These are phyloP conservation scores for Pinus taeda DNA, from an alignment of 75 land plant species.

Conservation along the genomic window DNA sequence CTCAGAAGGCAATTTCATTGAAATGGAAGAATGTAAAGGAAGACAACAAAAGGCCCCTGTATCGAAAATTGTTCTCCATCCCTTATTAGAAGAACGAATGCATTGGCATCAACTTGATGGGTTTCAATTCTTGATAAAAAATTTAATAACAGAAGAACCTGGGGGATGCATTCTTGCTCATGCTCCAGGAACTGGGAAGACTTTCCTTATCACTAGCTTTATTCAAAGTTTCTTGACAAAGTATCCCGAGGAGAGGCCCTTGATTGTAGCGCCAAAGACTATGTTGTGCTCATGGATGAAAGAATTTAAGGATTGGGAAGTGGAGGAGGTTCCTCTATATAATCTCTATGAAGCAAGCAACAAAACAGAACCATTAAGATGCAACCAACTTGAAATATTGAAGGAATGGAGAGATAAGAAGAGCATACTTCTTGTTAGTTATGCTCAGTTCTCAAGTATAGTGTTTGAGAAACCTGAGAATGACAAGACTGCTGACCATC, in stretches of 20 bases:
- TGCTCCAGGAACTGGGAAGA: slow-evolving; percentile 97
- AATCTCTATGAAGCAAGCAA: slow-evolving; percentile 58
- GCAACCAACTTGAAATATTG: slow-evolving; percentile 65
- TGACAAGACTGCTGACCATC: slow-evolving; percentile 27
- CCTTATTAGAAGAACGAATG: slow-evolving; percentile 49
- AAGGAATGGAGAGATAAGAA: slow-evolving; percentile 55
- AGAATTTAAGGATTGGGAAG: slow-evolving; percentile 83
- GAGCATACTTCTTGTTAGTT: slow-evolving; percentile 79
- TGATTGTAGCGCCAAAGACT: slow-evolving; percentile 85
- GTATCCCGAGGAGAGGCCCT: slow-evolving; percentile 57
- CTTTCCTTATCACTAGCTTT: slow-evolving; percentile 76
- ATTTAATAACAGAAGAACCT: slow-evolving; percentile 59
- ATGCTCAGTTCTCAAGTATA: slow-evolving; percentile 67
- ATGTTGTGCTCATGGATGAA: slow-evolving; percentile 76
- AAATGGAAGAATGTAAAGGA: no score
- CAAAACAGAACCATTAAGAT: slow-evolving; percentile 34
- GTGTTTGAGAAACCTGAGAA: slow-evolving; percentile 25
- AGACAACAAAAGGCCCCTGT: no score
- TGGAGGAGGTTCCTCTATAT: slow-evolving; percentile 56
- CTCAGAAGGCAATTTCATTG: no score
- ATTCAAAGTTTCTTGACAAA: slow-evolving; percentile 77
- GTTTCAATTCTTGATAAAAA: slow-evolving; percentile 63
- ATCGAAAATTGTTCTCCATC: slow-evolving; percentile 34
- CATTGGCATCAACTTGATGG: slow-evolving; percentile 83
- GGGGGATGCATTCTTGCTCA: slow-evolving; percentile 96